Conservation (phyloP, 192 early-diverging fungal genomes). For the Fimicolochytrium jonesii region DNA sequence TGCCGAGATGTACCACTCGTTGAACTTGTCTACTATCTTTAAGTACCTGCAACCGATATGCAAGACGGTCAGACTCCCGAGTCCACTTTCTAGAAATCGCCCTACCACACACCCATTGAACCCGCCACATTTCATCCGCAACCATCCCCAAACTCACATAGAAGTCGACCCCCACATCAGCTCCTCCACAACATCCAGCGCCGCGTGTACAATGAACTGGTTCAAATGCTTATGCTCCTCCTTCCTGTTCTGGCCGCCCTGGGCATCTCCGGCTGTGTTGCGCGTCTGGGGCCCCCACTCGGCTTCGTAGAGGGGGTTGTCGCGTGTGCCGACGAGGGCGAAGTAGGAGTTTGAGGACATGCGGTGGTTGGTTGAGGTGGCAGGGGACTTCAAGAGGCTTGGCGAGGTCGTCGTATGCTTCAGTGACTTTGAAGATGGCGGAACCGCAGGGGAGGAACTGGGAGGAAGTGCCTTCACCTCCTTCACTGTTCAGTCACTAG, state of each 20-base stretch:
- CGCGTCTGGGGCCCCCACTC: slow-evolving; percentile 59
- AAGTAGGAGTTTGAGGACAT: slow-evolving; percentile 61
- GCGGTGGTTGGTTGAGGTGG: too few relatives aligned
- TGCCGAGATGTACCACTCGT: slow-evolving; percentile 88
- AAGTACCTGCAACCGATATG: slow-evolving; percentile 67
- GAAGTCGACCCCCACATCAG: slow-evolving; percentile 80
- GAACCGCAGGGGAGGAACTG: too few relatives aligned
- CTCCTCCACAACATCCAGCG: slow-evolving; percentile 96
- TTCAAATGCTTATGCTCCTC: slow-evolving; percentile 85
- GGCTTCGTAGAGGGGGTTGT: slow-evolving; percentile 94
- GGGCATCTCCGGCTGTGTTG: background rate
- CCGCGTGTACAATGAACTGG: slow-evolving; percentile 96
- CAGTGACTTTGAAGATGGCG: too few relatives aligned
- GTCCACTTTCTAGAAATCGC: background rate
- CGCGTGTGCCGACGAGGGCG: slow-evolving; percentile 88
- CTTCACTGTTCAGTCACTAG: too few relatives aligned
- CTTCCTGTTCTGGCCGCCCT: slow-evolving; percentile 45
- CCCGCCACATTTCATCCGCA: background rate
- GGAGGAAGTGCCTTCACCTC: too few relatives aligned
- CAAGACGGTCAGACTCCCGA: background rate
- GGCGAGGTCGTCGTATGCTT: too few relatives aligned
- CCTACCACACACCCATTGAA: background rate
- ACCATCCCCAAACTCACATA: slow-evolving; percentile 53
- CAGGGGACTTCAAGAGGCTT: too few relatives aligned
- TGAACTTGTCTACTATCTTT: slow-evolving; percentile 91